Evolutionary conservation across 176 grass and related monocot species (phyloP), one percentile per base, ranked within the genome.

Genomic region (Elymus sibiricus): DNA sequence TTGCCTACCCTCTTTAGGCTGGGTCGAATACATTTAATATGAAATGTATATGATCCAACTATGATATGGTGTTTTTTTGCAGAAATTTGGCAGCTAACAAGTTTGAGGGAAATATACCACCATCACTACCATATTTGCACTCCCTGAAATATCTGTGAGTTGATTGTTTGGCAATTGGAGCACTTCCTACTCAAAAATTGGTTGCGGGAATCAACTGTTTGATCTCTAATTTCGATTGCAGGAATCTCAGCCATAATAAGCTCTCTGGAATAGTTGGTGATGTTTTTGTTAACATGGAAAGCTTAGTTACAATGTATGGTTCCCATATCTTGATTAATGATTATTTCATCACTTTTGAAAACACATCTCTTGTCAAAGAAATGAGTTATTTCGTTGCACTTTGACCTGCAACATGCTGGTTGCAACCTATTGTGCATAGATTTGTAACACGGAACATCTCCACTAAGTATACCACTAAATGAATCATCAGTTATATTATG

Each of bases 161-260:
- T 32, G 38, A 56, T 59, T 70, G 53, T 83, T 79, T 67, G 13
- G 58, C 40, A 82, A 78, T 74, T 65, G 34, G 27, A 83, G 22
- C 27, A 83, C 49, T 74, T 66, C 27, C 60, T 56, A 75, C 51
- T 74, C 11, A 83, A 6, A 78, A 64, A 60, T 24, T 83, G 25
- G 67, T 84, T 72, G 73, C 74, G 79, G 79, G 26, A 80, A 37
- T 83, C 49, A 62, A 78, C 11, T 70, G 37, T 74, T 7, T 40
- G 12, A 71, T 60, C 38, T 76, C 17, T 79, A 80, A 74, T 68
- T 26, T 79, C n/a, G 79, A 34, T 67, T 29, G 13, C 82, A 98
- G 95, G 86, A 98, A 98, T 87, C 37, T 98, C 51, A 95, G 95
- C 92, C 69, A 88, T 71, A 98, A 98, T 72, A 88, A 56, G 40